Base-by-base conservation (phyloP, 2,329 filamentous ascomycete genomes). In the Stachybotrys echinatus region DNA sequence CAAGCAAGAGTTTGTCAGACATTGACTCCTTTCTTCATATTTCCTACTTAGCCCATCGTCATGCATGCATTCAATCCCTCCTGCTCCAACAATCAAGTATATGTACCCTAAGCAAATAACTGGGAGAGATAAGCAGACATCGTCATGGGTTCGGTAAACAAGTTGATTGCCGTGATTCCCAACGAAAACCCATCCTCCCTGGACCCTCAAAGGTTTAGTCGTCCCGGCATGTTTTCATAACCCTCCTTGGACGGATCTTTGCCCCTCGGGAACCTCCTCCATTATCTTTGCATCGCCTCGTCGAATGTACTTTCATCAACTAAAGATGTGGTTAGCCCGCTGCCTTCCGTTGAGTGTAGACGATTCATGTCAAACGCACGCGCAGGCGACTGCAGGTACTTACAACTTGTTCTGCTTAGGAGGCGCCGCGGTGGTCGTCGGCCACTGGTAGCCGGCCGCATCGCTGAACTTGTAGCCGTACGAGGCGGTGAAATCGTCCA, bases 401-500 rank as follows among this genome's bases (percentile, higher is more conserved):
- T 85, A 95, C 79, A 95, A 83, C 79, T 92, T 91, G 79, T 89
- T 92, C 19, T n/a, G 38, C 38, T 40, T 40, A 45, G 74, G 74
- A 40, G 68, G 63, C 51, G 79, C 75, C 31, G 83, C 82, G 55
- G 84, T 84, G 52, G 87, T 89, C 51, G 89, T 88, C 34, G 90
- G 89, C 92, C 92, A 96, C 73, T 95, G 90, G 75, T 96, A 96
- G 50, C 92, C 92, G 60, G 92, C 89, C 54, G 92, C 90, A 64
- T 99, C 94, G 67, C 89, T 95, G 78, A 99, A 99, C 73, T 96
- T 96, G 81, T 99, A 99, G 56, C 94, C 94, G 68, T 96, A 99
- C 6, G 92, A 96, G 39, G 92, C 88, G 27, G 92, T 97, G 75
- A 99, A 99, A 74, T 99, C 94, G 62, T 99, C 94, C 50, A 99